phyloP scores from a whole-genome alignment of 306 rosid genomes.

The Cicer arietinum region DNA sequence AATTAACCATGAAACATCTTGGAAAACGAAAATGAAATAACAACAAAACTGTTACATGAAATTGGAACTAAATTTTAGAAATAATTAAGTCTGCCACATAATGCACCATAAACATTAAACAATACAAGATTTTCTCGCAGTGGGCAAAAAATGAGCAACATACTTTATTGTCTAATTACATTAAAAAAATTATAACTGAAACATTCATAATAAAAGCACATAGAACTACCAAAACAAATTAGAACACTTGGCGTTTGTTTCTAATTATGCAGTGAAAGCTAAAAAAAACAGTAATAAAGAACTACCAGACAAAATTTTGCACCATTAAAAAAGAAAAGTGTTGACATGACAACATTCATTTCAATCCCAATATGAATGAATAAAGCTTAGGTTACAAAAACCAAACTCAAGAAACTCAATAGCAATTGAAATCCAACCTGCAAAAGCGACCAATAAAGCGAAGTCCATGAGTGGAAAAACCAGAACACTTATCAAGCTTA shows the following conservation, averaged over 20 bases:
- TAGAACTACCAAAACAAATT: background rate
- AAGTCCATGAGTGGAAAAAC: slow-evolving; percentile 86
- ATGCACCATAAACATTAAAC: background rate
- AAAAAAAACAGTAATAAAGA: background rate
- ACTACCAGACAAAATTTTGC: slow-evolving; percentile 9
- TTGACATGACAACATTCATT: no score
- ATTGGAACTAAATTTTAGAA: slow-evolving; percentile 3
- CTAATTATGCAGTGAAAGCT: slow-evolving; percentile 8
- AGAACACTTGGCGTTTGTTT: slow-evolving; percentile 2
- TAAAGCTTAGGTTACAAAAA: no score
- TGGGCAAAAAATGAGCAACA: background rate
- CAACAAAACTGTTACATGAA: background rate
- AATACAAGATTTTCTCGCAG: slow-evolving; percentile 6
- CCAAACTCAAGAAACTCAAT: no score
- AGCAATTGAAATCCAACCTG: slow-evolving; percentile 49
- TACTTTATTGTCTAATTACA: background rate
- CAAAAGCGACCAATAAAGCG: slow-evolving; percentile 64
- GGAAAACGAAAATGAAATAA: background rate
- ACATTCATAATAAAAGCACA: background rate
- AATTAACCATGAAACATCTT: slow-evolving; percentile 1
- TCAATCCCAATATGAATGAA: no score
- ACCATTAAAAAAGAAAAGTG: background rate
- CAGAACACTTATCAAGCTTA: slow-evolving; percentile 90
- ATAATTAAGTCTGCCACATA: background rate
- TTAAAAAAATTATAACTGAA: slow-evolving; percentile 3